Base-by-base conservation (phyloP, 2,329 filamentous ascomycete species). In the Fusarium sp. region DNA sequence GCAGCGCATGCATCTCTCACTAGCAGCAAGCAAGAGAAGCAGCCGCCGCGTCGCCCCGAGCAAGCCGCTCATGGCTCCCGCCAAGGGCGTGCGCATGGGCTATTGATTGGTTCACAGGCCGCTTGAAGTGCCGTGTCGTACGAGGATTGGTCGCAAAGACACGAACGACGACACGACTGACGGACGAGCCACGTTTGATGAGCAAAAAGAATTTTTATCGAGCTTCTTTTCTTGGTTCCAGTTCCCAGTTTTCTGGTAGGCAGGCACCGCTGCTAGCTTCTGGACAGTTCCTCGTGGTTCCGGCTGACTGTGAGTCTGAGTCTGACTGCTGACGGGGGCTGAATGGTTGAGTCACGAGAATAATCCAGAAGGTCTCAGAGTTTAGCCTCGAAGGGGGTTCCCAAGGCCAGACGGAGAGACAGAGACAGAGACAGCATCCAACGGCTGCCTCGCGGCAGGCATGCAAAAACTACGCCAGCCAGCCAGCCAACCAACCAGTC, bases 41-140 rank as follows among this genome's bases (percentile, higher is more conserved):
- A 74, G 40, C 70, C 74, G 59, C 68, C 76, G 70, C 69, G 63
- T 63, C 68, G 63, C 68, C 63, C 76, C 70, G 72, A 76, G 47
- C 47, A 54, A 54, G 27, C 47, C 47, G 47, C 47, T n/a, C 47
- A 32, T 54, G 27, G 47, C 47, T 54, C 70, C 70, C 66, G 62
- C 22, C 14, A 37, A 65, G 70, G 65, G 54, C 68, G 54, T 65
- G 63, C 65, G 60, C 57, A 73, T 76, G 69, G 61, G 20, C 52
- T 37, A 30, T 60, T 77, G 63, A 77, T 77, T 78, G 76, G 76
- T 22, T 69, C 50, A 73, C 47, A 67, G 52, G 37, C 63, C 64
- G 65, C 65, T 58, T 43, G 50, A 71, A 75, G 54, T 75, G 70
- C 72, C 74, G 68, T 77, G 76, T 78, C 74, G 65, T 66, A 69